Percentiles rank a stretch among this genome's conserved stretches.
phyloP scores from a whole-genome alignment of 2,329 filamentous ascomycete species.

The Verticillium nubilum region DNA sequence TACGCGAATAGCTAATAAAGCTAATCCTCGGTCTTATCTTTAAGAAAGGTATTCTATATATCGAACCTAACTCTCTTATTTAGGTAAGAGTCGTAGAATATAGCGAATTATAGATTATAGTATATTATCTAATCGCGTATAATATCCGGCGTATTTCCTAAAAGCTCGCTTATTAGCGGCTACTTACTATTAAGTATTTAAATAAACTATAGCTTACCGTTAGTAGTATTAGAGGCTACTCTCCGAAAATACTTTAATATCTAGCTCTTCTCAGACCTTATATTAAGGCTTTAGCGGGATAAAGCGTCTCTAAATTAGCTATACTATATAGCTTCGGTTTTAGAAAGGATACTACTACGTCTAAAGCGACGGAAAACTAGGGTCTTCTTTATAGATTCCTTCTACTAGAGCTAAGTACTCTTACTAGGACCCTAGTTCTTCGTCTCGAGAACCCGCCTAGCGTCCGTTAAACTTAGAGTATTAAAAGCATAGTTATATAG shows the following conservation, averaged over 20 bases:
- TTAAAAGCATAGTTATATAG: slow-evolving; percentile 18
- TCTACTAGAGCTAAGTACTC: slow-evolving; percentile 18
- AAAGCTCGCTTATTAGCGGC: not conserved
- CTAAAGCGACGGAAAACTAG: slow-evolving; percentile 16
- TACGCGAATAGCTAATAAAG: slow-evolving; percentile 15
- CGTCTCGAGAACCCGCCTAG: slow-evolving; percentile 10
- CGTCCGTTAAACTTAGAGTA: slow-evolving; percentile 15
- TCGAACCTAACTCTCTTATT: slow-evolving; percentile 22
- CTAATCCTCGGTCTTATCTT: slow-evolving; percentile 14
- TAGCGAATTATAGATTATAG: slow-evolving; percentile 19
- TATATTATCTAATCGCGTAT: slow-evolving; percentile 22
- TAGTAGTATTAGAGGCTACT: slow-evolving; percentile 15
- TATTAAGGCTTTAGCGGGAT: slow-evolving; percentile 16
- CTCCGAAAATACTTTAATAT: slow-evolving; percentile 11
- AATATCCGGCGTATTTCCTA: slow-evolving; percentile 17
- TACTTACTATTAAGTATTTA: not conserved
- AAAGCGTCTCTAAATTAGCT: slow-evolving; percentile 20
- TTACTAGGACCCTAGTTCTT: slow-evolving; percentile 10
- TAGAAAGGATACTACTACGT: slow-evolving; percentile 7
- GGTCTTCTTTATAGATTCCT: slow-evolving; percentile 18
- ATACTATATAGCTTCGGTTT: slow-evolving; percentile 16
- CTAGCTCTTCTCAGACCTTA: slow-evolving; percentile 12
- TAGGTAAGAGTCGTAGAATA: slow-evolving; percentile 20
- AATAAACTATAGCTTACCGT: slow-evolving; percentile 13
- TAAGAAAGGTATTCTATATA: slow-evolving; percentile 21